Base-by-base conservation (phyloP, 352 stramenopile species). In the Phytophthora parvispora region DNA sequence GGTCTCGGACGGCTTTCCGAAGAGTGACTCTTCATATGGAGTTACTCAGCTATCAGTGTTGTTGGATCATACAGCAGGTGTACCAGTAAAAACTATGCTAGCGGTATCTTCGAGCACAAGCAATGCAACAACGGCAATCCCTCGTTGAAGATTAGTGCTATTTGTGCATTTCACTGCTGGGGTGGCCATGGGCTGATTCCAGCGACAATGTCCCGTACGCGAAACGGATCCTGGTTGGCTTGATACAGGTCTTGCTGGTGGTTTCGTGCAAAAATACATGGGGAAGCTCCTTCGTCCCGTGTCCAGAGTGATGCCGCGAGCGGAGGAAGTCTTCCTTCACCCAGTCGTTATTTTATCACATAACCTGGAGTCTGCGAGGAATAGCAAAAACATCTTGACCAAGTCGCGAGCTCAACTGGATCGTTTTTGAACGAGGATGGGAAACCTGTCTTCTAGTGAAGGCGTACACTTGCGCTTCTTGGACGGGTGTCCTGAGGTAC, bases 401-500 rank as follows among this genome's bases (percentile, higher is more conserved):
- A 52, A 34, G 24, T 57, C 45, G 22, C 36, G 29, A 50, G 27
- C 24, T 22, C 13, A 40, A 22, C 20, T n/a, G 18, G 20, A 20
- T 52, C 24, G 29, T 62, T 7, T n/a, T 31, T 58, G 27, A 64
- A 22, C 6, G 20, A 60, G 4, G 36, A 94, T 94, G 86, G 83
- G 84, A 3, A 90, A 90, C 48, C 59, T 64, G 4, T 49, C 62
- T 28, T 92, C 82, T 8, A 83, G 50, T 24, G 72, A 74, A 61
- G 74, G 64, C 13, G 50, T 53, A 20, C 65, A 70, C 28, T 74
- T 83, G 16, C 78, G 75, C 20, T 92, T 89, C 53, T 75, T 92
- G 20, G 78, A 77, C n/a, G 78, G 75, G 49, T 91, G 84, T 25
- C 84, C 83, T 20, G 58, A 87, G 72, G 86, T 93, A 64, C 8